phyloP scores from a whole-genome alignment of 768 basidiomycete genomes.

The Tylopilus subfusipes region DNA sequence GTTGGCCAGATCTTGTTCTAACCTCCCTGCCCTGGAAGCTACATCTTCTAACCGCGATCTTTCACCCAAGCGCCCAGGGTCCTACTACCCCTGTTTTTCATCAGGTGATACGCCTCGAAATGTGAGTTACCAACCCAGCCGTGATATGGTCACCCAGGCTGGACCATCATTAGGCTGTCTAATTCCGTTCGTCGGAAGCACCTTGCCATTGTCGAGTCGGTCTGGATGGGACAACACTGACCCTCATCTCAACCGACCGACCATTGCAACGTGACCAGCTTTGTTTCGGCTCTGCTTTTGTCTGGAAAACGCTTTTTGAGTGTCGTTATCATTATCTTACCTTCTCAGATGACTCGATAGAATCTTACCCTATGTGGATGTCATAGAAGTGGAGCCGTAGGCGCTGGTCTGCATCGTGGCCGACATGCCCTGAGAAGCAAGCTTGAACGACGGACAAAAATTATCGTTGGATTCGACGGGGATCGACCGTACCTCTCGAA shows the following conservation, averaged over 20 bases:
- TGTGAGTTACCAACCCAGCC: too few species aligned
- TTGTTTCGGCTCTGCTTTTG: neutral
- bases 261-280: too few species aligned
- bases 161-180: neutral
- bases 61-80: neutral
- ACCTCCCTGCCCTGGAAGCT: neutral
- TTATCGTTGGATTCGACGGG: too few species aligned
- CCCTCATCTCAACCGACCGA: too few species aligned
- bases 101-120: neutral
- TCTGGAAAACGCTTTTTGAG: neutral
- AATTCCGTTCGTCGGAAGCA: neutral
- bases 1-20: neutral
- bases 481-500: neutral
- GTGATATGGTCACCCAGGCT: neutral
- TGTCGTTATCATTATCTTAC: too few species aligned
- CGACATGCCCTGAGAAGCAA: neutral
- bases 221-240: too few species aligned
- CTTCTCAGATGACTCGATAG: too few species aligned
- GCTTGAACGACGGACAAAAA: too few species aligned
- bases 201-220: too few species aligned
- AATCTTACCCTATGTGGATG: too few species aligned
- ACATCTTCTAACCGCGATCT: neutral
- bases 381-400: neutral
- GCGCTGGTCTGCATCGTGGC: neutral
- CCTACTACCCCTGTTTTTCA: neutral